Percentiles rank a stretch among this genome's conserved stretches.
Evolutionary conservation across 2,329 filamentous ascomycete species (phyloP).

Genomic region (Epicoccum nigrum): DNA sequence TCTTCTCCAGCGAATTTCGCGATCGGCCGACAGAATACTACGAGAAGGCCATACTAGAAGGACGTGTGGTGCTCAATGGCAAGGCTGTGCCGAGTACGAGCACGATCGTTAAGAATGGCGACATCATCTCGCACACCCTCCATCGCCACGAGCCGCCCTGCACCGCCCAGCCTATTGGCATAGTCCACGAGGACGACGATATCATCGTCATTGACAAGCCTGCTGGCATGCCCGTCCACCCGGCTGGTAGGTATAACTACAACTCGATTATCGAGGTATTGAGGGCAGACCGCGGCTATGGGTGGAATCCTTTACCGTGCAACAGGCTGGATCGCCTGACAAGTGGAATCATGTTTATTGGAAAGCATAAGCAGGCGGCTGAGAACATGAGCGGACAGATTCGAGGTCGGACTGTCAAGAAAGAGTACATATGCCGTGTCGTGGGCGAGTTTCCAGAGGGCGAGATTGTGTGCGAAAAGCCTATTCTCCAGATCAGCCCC

Average conservation of each 20-base stretch:
- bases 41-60: constrained; percentile 75
- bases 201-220: constrained; percentile 98
- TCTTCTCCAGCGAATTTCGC: constrained; percentile 90
- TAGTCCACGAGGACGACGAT: constrained; percentile 90
- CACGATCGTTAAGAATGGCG: constrained; percentile 82
- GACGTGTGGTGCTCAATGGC: constrained; percentile 81
- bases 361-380: constrained; percentile 81
- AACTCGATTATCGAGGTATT: constrained; percentile 96
- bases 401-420: constrained; percentile 79
- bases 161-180: constrained; percentile 75
- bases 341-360: constrained; percentile 97
- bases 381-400: constrained; percentile 79
- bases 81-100: constrained; percentile 68
- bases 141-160: constrained; percentile 97
- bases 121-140: constrained; percentile 88
- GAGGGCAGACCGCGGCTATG: constrained; percentile 70
- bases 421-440: constrained; percentile 93
- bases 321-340: constrained; percentile 94
- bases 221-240: constrained; percentile 91
- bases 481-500: constrained; percentile 90
- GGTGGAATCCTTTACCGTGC: constrained; percentile 72
- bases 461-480: constrained; percentile 89
- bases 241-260: constrained; percentile 92
- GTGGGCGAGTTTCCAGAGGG: constrained; percentile 90
- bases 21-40: constrained; percentile 89